These are phyloP conservation scores for Jamesozyma piceae DNA, from an alignment of 805 yeast genomes.

Conservation along the genomic window DNA sequence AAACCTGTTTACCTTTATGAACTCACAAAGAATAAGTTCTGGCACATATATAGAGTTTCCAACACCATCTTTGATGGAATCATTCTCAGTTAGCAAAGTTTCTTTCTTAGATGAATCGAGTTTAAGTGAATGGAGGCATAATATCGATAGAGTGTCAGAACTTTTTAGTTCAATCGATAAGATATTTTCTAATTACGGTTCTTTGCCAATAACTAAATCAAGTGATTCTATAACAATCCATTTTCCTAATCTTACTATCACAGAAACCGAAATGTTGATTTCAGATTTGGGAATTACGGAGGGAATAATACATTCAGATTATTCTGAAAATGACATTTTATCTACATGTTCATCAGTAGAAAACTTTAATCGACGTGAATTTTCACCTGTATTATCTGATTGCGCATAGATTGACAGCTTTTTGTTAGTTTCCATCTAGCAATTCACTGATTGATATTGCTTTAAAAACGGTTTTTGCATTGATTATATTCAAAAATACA, in stretches of 20 bases:
- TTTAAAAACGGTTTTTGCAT: neutral
- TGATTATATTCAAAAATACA: neutral
- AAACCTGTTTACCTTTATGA: slow-evolving; percentile 18
- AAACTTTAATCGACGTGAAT: neutral
- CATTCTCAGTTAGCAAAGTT: neutral
- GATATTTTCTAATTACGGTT: slow-evolving; percentile 49
- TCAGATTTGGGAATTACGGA: slow-evolving; percentile 49
- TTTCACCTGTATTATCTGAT: slow-evolving; percentile 3
- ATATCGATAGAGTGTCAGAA: neutral
- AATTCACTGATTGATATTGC: no score
- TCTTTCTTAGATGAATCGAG: neutral
- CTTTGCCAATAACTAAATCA: slow-evolving; percentile 48
- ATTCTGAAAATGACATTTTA: neutral
- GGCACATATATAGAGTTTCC: slow-evolving; percentile 55
- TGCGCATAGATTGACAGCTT: neutral
- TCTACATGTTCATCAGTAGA: slow-evolving; percentile 1
- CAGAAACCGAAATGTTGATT: slow-evolving; percentile 46
- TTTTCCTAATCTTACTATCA: slow-evolving; percentile 62
- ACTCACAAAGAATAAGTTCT: slow-evolving; percentile 12
- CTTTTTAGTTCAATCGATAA: slow-evolving; percentile 22
- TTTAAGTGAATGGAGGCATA: slow-evolving; percentile 4
- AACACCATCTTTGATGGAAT: slow-evolving; percentile 30
- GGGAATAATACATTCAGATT: slow-evolving; percentile 39
- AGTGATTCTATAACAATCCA: slow-evolving; percentile 41
- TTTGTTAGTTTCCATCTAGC: no score